These are phyloP conservation scores for Penicillium sp. DNA, from an alignment of 2,329 filamentous ascomycete genomes.

Conservation along the genomic window DNA sequence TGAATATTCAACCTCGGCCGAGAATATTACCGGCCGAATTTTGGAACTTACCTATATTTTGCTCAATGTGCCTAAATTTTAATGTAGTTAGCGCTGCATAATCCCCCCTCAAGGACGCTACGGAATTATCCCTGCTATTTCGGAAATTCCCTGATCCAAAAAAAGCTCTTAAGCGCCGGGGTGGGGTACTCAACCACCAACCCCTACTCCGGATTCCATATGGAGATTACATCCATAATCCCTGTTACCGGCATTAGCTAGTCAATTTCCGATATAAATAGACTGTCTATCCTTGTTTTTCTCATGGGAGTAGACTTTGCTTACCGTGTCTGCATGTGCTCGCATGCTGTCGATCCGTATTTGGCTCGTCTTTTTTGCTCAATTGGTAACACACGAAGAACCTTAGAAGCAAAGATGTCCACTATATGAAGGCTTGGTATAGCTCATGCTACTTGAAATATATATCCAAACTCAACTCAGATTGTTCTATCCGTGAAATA, in stretches of 20 bases:
- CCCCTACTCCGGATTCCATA: neutral
- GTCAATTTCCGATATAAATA: neutral
- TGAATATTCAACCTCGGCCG: constrained; percentile 1
- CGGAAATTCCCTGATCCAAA: neutral
- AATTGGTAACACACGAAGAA: neutral
- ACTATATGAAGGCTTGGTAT: neutral
- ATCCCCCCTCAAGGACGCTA: neutral
- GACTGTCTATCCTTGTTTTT: neutral
- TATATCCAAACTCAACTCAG: no score
- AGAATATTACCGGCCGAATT: neutral
- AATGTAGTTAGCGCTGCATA: neutral
- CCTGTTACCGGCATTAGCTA: neutral
- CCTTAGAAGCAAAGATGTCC: no score
- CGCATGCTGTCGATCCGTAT: neutral
- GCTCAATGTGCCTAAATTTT: neutral
- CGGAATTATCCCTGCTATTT: neutral
- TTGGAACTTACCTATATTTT: neutral
- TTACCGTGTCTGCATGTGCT: neutral
- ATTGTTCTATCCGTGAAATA: neutral
- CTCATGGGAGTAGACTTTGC: neutral
- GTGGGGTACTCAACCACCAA: neutral
- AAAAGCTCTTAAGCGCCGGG: neutral
- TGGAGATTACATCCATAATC: neutral
- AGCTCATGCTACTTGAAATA: neutral
- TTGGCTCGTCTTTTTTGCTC: neutral